Evolutionary conservation across 495 filamentous ascomycete genomes (phyloP), one percentile per base, ranked within the genome.

Genomic region (Tirmania nivea): DNA sequence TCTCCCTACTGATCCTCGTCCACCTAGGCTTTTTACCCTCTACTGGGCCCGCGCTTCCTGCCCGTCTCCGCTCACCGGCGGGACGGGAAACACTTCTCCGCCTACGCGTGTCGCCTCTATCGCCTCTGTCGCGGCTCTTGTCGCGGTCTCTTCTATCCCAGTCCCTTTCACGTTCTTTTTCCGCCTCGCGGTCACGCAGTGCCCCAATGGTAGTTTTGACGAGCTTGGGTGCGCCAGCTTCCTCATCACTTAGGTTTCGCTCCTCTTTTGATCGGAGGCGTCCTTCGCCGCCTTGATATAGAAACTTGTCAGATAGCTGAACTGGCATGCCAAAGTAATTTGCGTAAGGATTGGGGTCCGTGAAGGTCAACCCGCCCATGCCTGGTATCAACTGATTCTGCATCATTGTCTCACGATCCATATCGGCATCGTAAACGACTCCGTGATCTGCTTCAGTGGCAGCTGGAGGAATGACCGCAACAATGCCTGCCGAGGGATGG

Each of bases 1-100:
- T 64, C 39, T 64, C 62, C 16, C 62, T 61, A 35, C 62, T 62
- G 31, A 64, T 64, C 34, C 60, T 60, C 7, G 62, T 64, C 62
- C 61, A 64, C 16, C 59, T 53, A 14, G 56, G 62, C 36, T 64
- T 61, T 7, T 48, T 52, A 31, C 57, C 58, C 1, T 31, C 31
- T 34, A 51, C 52, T 56, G n/a, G 48, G 56, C 36, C 57, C 50
- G 21, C 54, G 54, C 34, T 50, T 52, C 20, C 58, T 55, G 48
- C 35, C 31, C 36, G 54, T 31, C 16, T 57, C 57, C 25, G 52
- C 50, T 12, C 39, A 37, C 12, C 51, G 16, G 50, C 47, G 50
- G 6, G 55, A 48, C 49, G 52, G 48, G 21, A 25, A 21, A 17
- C 16, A 35, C 35, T 37, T 35, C 35, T 14, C 19, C 16, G 51